Percentiles rank a stretch among this genome's conserved stretches.
phyloP scores from a whole-genome alignment of 2,329 filamentous ascomycete genomes.

The Fusarium guadeloupense region DNA sequence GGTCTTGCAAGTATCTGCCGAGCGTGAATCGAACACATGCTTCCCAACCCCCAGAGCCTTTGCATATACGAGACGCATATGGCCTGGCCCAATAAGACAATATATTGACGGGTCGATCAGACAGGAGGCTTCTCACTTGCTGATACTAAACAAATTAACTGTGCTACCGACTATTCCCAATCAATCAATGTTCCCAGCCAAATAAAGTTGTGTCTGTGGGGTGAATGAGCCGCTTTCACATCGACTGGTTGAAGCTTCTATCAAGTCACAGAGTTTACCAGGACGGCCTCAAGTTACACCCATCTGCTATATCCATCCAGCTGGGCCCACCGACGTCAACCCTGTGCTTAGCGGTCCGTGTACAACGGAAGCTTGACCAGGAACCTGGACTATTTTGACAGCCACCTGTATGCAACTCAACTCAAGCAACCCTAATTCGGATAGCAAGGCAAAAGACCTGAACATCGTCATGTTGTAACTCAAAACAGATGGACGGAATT shows the following conservation, averaged over 20 bases:
- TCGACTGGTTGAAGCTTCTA: background rate
- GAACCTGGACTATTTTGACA: background rate
- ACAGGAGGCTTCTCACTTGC: background rate
- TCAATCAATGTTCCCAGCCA: background rate
- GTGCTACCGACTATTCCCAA: background rate
- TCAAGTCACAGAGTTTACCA: conserved; percentile 2
- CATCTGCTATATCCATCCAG: background rate
- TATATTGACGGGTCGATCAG: background rate
- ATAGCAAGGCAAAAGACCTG: background rate
- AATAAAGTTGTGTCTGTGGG: background rate
- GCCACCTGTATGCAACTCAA: background rate
- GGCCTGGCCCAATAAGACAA: background rate
- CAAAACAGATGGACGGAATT: background rate
- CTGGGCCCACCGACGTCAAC: background rate
- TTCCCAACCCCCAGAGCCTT: background rate
- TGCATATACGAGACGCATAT: conserved; percentile 25
- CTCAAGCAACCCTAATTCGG: background rate
- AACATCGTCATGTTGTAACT: conserved; percentile 12
- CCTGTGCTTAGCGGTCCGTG: background rate
- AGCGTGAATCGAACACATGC: background rate
- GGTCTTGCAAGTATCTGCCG: background rate
- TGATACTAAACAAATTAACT: background rate
- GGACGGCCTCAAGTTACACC: background rate
- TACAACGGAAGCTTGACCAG: conserved; percentile 5
- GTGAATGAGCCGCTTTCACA: background rate